Evolutionary conservation across 1,139 yeast genomes (phyloP), one percentile per base, ranked within the genome.

Genomic region (Suhomyces coccinellae): DNA sequence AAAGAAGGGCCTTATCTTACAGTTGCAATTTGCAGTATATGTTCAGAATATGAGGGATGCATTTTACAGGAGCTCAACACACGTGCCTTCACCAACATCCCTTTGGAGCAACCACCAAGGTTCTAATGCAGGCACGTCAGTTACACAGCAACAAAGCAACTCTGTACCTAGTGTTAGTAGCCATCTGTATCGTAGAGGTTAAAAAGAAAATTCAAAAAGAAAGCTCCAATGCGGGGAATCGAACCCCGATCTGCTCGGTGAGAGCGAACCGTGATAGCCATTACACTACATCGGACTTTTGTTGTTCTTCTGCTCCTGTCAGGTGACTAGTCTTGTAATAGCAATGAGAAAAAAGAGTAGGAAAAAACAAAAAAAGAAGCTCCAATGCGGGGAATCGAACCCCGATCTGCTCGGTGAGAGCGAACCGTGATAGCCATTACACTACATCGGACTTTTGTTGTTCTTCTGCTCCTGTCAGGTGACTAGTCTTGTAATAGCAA

Each of bases 351-450:
- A 14, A 28, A 28, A 6, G n/a, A 6, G 14, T 7, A 20, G 16
- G 29, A 20, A 22, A 29, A 33, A 11, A 7, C 24, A 38, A 41
- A 46, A 45, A 45, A 43, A 43, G 30, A 11, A 33, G 29, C 46
- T 81, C 85, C 86, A 84, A 79, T 79, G 75, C 86, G 82, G 86
- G 86, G 86, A 80, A 82, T 81, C 84, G 86, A 81, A 81, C 86
- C 85, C 86, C 82, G 86, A 83, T 78, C 75, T 80, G 85, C 84
- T 77, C 85, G 83, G 85, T 80, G 85, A 81, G 79, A 81, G 85
- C 83, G 85, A 77, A 80, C 85, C 83, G 85, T 82, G 86, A 82
- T 82, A 81, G 82, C 87, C 87, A 83, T 80, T 81, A 81, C 85
- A 81, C 86, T 77, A 81, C 75, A 81, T 80, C 85, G 85, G 85